These are phyloP conservation scores for Cubamyces lactineus DNA, from an alignment of 768 basidiomycete species.

Conservation along the genomic window DNA sequence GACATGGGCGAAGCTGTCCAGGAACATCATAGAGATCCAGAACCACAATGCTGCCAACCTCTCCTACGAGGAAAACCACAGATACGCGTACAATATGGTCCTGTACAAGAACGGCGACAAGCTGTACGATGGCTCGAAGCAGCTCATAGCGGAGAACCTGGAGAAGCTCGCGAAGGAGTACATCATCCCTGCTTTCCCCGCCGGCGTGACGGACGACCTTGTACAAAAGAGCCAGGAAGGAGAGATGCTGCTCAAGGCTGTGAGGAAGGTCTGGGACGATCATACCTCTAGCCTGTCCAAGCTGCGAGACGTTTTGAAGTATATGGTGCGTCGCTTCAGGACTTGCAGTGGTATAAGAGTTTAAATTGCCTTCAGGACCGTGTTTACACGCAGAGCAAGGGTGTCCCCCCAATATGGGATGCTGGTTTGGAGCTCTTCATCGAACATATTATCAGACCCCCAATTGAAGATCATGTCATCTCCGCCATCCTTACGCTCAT, in stretches of 20 bases:
- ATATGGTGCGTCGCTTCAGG: conserved; percentile 69
- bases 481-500: conserved; percentile 85
- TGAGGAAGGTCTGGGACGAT: conserved; percentile 91
- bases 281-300: conserved; percentile 89
- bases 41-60: conserved; percentile 90
- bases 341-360: conserved; percentile 2
- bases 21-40: conserved; percentile 93
- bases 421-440: conserved; percentile 85
- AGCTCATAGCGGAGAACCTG: conserved; percentile 82
- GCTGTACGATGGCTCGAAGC: conserved; percentile 84
- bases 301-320: conserved; percentile 87
- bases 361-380: conserved; percentile 69
- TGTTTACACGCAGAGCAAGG: conserved; percentile 75
- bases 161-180: conserved; percentile 73
- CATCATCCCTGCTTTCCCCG: conserved; percentile 84
- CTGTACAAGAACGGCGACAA: conserved; percentile 81
- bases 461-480: conserved; percentile 84
- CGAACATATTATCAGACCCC: conserved; percentile 73
- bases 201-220: conserved; percentile 64
- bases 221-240: conserved; percentile 81
- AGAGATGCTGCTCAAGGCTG: conserved; percentile 80
- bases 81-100: conserved; percentile 94
- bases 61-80: conserved; percentile 91
- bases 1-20: conserved; percentile 79
- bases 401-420: conserved; percentile 79